phyloP scores from a whole-genome alignment of 495 filamentous ascomycete genomes.

The Lophiostoma macrostomum region DNA sequence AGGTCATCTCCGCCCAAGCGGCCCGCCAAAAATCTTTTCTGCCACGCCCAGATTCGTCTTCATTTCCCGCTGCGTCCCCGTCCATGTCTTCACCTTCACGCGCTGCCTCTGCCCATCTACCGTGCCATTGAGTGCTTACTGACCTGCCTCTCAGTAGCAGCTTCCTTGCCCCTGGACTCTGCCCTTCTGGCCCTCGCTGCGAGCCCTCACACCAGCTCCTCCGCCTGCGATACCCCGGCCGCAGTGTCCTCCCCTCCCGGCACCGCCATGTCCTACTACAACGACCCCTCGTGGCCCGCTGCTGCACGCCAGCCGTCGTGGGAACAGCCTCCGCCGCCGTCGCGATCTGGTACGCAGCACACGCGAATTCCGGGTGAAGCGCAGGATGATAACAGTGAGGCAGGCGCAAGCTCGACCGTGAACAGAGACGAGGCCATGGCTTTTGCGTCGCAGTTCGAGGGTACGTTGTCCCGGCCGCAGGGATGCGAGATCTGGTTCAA shows the following conservation, averaged over 20 bases:
- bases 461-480: too few relatives aligned
- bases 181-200: slow-evolving; percentile 11
- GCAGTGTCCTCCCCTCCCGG: slow-evolving; percentile 13
- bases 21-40: slow-evolving; percentile 33
- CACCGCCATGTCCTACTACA: slow-evolving; percentile 79
- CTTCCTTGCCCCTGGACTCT: slow-evolving; percentile 10
- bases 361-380: slow-evolving; percentile 19
- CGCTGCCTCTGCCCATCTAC: neutral
- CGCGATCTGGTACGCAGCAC: slow-evolving; percentile 69
- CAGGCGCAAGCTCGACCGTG: slow-evolving; percentile 64
- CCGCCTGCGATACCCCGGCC: slow-evolving; percentile 3
- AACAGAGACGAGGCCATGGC: slow-evolving; percentile 72
- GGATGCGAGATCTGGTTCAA: too few relatives aligned
- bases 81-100: neutral
- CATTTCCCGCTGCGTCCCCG: slow-evolving; percentile 8
- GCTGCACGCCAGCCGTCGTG: slow-evolving; percentile 65
- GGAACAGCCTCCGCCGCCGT: slow-evolving; percentile 82
- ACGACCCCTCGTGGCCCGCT: slow-evolving; percentile 74
- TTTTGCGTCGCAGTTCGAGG: slow-evolving; percentile 88
- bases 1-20: slow-evolving; percentile 23
- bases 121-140: slow-evolving; percentile 1
- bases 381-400: slow-evolving; percentile 31
- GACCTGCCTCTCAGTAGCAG: slow-evolving; percentile 8
- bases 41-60: slow-evolving; percentile 6
- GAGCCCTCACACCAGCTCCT: slow-evolving; percentile 15